Evolutionary conservation across 129 eudicot species (phyloP), one percentile per base, ranked within the genome.

Genomic region (Apium graveolens): DNA sequence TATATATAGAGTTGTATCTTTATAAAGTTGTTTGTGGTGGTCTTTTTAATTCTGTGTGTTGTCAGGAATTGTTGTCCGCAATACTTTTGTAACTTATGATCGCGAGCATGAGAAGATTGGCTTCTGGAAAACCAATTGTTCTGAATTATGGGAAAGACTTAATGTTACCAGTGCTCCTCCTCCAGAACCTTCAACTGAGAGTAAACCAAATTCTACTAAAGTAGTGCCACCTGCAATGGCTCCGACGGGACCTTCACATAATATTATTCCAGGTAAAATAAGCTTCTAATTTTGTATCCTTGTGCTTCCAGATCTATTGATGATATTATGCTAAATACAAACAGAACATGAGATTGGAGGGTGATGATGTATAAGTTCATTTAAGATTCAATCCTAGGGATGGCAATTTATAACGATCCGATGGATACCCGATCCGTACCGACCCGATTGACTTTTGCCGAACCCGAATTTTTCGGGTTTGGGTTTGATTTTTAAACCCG

Each of bases 101-200:
- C 99, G 99, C 66, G 93, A 90, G 82, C 90, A 92, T 84, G 90
- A 88, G 45, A 90, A 86, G 80, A 85, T 96, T 78, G 99, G 99
- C n/a, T 96, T 96, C 78, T 96, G 97, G 99, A 96, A 96, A 88
- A 96, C 97, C 14, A 96, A 92, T 78, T 96, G 99, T 73, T 92
- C 99, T 29, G 93, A 90, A 43, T 79, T 96, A 85, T 96, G 97
- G 97, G 89, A 85, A 78, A 87, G 85, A 76, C 93, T 96, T 79
- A 84, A 89, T 68, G 75, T 79, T 63, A 57, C 95, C 49, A 82
- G 66, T 77, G 84, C 75, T 20, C 83, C 96, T 21, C 87, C 94
- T 12, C 87, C 75, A 16, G 77, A 65, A 10, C 84, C 94, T 78
- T 78, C 93, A 46, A 83, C 88, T 41, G 45, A 77, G 63, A 51